A percentile compares a stretch with the other conserved stretches of the same genome.
Evolutionary conservation across 441 rosid species (phyloP).

Genomic region (Eruca vesicaria): DNA sequence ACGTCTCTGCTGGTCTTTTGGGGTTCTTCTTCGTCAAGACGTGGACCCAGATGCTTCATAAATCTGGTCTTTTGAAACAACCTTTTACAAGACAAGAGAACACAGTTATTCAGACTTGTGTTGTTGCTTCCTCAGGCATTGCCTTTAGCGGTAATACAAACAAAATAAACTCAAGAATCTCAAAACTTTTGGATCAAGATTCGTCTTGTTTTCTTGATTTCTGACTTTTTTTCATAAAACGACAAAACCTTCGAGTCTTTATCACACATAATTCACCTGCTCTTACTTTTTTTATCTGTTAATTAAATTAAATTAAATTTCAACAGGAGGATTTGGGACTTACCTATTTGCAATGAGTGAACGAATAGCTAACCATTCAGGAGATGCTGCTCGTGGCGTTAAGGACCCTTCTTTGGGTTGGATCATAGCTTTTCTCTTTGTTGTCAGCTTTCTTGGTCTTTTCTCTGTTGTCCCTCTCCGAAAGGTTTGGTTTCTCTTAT

Average conservation of each 20-base stretch:
- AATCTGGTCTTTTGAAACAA: conserved; percentile 53
- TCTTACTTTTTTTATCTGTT: background rate
- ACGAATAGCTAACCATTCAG: conserved; percentile 50
- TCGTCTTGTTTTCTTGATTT: background rate
- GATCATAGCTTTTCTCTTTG: conserved; percentile 77
- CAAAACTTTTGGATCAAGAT: conserved; percentile 9
- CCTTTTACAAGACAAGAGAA: conserved; percentile 89
- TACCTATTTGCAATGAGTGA: conserved; percentile 79
- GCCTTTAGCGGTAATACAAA: conserved; percentile 77
- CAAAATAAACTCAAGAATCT: background rate
- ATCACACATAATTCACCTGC: conserved; percentile 18
- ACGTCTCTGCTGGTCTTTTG: conserved; percentile 82
- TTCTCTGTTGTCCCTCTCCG: conserved; percentile 81
- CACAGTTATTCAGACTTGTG: conserved; percentile 84
- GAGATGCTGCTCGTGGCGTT: conserved; percentile 49
- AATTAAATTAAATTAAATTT: background rate
- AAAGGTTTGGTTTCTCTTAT: conserved; percentile 45
- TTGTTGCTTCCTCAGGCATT: conserved; percentile 89
- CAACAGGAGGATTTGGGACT: conserved; percentile 78
- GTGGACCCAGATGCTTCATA: conserved; percentile 50
- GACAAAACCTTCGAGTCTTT: conserved; percentile 14
- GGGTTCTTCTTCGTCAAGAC: conserved; percentile 69
- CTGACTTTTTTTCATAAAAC: conserved; percentile 1
- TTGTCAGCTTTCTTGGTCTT: conserved; percentile 85
- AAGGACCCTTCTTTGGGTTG: conserved; percentile 68